These are phyloP conservation scores for Torulaspora gathmanii DNA, from an alignment of 805 yeast genomes.

Conservation along the genomic window DNA sequence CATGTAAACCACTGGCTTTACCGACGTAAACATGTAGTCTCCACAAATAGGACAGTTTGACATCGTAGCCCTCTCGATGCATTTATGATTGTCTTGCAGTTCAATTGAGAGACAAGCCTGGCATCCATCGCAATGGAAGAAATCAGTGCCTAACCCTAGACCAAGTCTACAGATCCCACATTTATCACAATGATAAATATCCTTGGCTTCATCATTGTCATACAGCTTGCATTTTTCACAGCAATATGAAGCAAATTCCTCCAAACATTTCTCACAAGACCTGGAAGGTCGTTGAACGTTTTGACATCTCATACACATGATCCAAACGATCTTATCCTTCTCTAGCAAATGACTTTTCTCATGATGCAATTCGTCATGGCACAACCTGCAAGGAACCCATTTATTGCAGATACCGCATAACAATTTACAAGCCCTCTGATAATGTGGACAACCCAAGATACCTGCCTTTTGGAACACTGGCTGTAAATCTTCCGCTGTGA, in stretches of 20 bases:
- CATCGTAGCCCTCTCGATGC: slow-evolving; percentile 83
- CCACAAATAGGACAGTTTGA: slow-evolving; percentile 92
- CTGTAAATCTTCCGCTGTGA: slow-evolving; percentile 42
- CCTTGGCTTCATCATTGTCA: slow-evolving; percentile 74
- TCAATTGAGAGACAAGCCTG: slow-evolving; percentile 83
- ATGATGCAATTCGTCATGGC: slow-evolving; percentile 63
- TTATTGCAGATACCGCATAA: slow-evolving; percentile 70
- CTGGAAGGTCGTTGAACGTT: slow-evolving; percentile 70
- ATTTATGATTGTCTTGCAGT: slow-evolving; percentile 68
- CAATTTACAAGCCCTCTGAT: slow-evolving; percentile 74
- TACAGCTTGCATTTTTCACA: slow-evolving; percentile 75
- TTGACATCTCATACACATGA: slow-evolving; percentile 77
- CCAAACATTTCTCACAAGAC: slow-evolving; percentile 64
- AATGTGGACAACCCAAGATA: slow-evolving; percentile 74
- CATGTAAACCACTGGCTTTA: slow-evolving; percentile 83
- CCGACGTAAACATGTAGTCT: slow-evolving; percentile 82
- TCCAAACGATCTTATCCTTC: slow-evolving; percentile 56
- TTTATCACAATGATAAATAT: slow-evolving; percentile 85
- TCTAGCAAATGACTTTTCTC: slow-evolving; percentile 47
- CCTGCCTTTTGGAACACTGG: slow-evolving; percentile 48
- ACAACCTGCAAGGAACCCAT: slow-evolving; percentile 80
- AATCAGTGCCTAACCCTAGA: slow-evolving; percentile 80
- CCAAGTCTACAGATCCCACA: slow-evolving; percentile 94
- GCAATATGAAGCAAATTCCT: slow-evolving; percentile 66
- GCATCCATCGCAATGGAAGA: slow-evolving; percentile 86